phyloP scores from a whole-genome alignment of 1,284 basidiomycete genomes.

The Moniliophthora roreri region DNA sequence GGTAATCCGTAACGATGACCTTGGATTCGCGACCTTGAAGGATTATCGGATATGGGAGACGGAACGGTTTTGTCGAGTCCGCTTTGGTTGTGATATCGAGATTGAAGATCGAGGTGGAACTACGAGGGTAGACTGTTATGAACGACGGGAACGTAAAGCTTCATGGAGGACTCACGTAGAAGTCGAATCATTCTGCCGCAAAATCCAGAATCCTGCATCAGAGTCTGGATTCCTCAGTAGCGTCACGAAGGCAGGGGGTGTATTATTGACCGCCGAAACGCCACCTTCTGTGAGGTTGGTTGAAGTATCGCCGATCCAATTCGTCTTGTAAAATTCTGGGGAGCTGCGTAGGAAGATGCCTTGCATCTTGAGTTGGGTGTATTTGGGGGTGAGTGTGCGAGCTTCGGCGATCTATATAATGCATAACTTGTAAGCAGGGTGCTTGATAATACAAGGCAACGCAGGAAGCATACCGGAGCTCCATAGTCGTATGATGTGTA shows the following conservation, averaged over 20 bases:
- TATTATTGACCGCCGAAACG: constrained; percentile 32
- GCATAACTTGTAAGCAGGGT: constrained; percentile 21
- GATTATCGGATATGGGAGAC: constrained; percentile 42
- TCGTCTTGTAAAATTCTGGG: constrained; percentile 74
- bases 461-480: constrained; percentile 41
- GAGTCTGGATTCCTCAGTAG: constrained; percentile 69
- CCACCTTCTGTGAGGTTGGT: constrained; percentile 40
- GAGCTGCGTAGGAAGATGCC: constrained; percentile 30
- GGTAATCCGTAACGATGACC: constrained; percentile 65
- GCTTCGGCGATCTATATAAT: constrained; percentile 24
- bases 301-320: constrained; percentile 65
- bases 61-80: constrained; percentile 28
- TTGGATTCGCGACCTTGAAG: constrained; percentile 71
- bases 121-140: no score
- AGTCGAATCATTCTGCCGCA: constrained; percentile 64
- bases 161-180: constrained; percentile 53
- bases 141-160: no score
- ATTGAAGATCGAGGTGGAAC: constrained; percentile 48
- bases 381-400: constrained; percentile 9
- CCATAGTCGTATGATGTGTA: constrained; percentile 76
- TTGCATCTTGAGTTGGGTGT: constrained; percentile 8
- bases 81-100: constrained; percentile 50
- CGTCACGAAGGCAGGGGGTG: constrained; percentile 56
- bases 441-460: constrained; percentile 14
- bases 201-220: constrained; percentile 65